Evolutionary conservation across 1,139 yeast genomes (phyloP).

Genomic region (Hansenula lynferdii): DNA sequence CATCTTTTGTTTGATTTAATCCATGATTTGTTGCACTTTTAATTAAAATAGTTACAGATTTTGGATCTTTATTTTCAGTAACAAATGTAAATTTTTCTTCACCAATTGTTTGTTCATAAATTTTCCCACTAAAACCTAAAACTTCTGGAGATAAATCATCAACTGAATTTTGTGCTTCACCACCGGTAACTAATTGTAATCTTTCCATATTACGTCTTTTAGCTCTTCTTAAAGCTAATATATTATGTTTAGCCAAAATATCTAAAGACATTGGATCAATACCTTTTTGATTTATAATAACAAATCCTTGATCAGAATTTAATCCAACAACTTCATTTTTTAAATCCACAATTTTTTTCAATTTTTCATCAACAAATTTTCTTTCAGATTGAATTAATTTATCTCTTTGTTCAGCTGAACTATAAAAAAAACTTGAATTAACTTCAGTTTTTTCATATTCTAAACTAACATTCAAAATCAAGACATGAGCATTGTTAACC

Average conservation of each 20-base stretch:
- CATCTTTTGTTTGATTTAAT: conserved; percentile 90
- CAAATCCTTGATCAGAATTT: conserved; percentile 75
- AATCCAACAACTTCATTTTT: conserved; percentile 88
- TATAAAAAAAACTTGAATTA: conserved; percentile 92
- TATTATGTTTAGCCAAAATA: conserved; percentile 87
- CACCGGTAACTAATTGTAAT: conserved; percentile 93
- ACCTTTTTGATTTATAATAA: conserved; percentile 96
- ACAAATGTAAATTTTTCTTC: conserved; percentile 97
- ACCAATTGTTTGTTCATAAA: conserved; percentile 89
- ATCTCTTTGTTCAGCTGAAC: conserved; percentile 94
- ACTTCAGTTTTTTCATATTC: conserved; percentile 99
- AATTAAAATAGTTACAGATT: conserved; percentile 85
- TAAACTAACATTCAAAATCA: conserved; percentile 87
- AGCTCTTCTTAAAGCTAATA: conserved; percentile 94
- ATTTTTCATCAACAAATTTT: conserved; percentile 89
- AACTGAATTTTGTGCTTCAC: conserved; percentile 96
- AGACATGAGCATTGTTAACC: conserved; percentile 75
- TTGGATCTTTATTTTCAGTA: conserved; percentile 88
- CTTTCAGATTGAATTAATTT: conserved; percentile 93
- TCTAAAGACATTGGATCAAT: conserved; percentile 98
- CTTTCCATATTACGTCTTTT: conserved; percentile 99
- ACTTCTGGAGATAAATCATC: conserved; percentile 84
- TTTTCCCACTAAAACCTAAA: conserved; percentile 89
- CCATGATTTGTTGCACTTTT: conserved; percentile 91
- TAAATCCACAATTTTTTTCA: conserved; percentile 85